These are phyloP conservation scores for Calonectria montana DNA, from an alignment of 2,329 filamentous ascomycete genomes.

Conservation along the genomic window DNA sequence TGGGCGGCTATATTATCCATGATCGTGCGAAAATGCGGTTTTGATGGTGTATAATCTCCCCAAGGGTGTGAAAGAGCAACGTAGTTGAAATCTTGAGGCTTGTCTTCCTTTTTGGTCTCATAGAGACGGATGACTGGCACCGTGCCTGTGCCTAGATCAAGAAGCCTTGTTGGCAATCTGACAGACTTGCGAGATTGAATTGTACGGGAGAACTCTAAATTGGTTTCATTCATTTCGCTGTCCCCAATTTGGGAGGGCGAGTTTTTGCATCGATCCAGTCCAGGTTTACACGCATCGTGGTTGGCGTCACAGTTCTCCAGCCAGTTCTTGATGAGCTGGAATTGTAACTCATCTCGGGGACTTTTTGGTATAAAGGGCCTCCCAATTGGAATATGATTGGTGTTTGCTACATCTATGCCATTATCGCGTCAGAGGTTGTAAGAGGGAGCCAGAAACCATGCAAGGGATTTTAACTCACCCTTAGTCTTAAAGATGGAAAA, in stretches of 20 bases:
- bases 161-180: background rate
- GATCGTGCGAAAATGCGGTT: background rate
- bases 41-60: background rate
- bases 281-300: background rate
- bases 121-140: background rate
- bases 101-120: background rate
- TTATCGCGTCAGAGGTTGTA: background rate
- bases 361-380: background rate
- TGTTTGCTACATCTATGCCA: background rate
- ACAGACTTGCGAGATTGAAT: background rate
- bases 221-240: background rate
- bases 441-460: background rate
- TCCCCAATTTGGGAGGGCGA: background rate
- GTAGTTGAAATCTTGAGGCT: background rate
- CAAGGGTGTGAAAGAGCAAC: background rate
- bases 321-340: slow-evolving; percentile 16
- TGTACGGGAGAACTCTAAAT: background rate
- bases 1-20: background rate
- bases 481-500: slow-evolving; percentile 18
- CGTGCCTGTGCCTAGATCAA: background rate
- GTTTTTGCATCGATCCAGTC: background rate
- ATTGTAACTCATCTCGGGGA: background rate
- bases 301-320: background rate
- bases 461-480: background rate
- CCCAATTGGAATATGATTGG: background rate